Evolutionary conservation across 306 rosid genomes (phyloP), one percentile per base, ranked within the genome.

Genomic region (Senna tora): DNA sequence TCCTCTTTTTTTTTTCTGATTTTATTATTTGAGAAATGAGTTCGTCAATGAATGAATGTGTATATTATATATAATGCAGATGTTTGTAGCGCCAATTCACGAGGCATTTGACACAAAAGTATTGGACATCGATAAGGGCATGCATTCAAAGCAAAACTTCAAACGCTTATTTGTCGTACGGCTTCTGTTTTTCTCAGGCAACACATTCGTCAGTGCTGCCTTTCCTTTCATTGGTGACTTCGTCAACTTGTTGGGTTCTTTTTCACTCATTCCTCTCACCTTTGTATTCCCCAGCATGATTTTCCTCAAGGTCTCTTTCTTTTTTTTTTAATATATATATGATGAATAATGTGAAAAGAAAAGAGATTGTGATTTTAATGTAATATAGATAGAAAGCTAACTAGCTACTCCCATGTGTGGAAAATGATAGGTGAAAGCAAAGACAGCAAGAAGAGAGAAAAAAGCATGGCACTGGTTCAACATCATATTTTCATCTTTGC

Each of bases 201-300:
- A 85, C 19, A 83, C 86, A 21, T 69, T 87, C 0, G 74, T 83
- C 14, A 47, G 85, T 21, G 86, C 89, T 1, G 88, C 86, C 14
- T 53, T 87, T 63, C 89, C 92, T 63, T 87, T 87, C 66, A 83
- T 87, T 74, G 87, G 85, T 7, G 87, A 88, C 54, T 88, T 88
- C 39, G 84, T 88, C 19, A 88, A 84, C 46, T 75, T 88, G 63
- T 30, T 84, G 2, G 93, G 88, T 32, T 83, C 88, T 5, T 84
- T 85, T 47, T 43, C 85, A 0, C 85, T 86, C 22, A 39, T 85
- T 55, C 90, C 90, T 5, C 80, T 88, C 0, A 88, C 93, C 54
- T 88, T 85, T 72, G 41, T 69, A 56, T 82, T 88, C 63, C 88
- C 87, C 22, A 88, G 90, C 87, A 77, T 88, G 88, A 36, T 85